These are phyloP conservation scores for Termitomyces sp. DNA, from an alignment of 768 basidiomycete species.

Conservation along the genomic window DNA sequence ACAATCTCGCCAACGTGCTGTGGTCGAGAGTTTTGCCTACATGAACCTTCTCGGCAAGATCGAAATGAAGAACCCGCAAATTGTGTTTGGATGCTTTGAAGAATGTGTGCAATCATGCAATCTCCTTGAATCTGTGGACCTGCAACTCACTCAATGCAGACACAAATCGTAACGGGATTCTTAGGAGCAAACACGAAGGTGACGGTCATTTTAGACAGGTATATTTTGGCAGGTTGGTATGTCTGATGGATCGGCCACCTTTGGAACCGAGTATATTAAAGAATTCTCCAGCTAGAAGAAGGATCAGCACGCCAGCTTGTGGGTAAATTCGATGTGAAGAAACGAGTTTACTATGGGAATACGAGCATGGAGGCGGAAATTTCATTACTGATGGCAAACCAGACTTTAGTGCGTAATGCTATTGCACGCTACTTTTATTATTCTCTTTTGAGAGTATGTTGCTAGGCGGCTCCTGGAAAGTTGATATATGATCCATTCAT, in stretches of 20 bases:
- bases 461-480: constrained; percentile 82
- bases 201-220: constrained; percentile 68
- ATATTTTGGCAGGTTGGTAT: constrained; percentile 87
- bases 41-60: constrained; percentile 83
- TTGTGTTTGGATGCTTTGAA: constrained; percentile 74
- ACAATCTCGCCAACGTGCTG: constrained; percentile 55
- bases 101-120: constrained; percentile 59
- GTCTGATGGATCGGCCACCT: constrained; percentile 20
- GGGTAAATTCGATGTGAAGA: constrained; percentile 80
- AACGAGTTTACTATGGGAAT: constrained; percentile 87
- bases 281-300: constrained; percentile 40
- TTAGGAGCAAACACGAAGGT: constrained; percentile 48
- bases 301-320: constrained; percentile 70
- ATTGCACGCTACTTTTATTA: neutral
- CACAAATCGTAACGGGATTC: constrained; percentile 41
- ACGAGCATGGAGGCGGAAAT: constrained; percentile 98
- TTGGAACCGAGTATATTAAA: neutral
- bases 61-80: constrained; percentile 75
- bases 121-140: neutral
- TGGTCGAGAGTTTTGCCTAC: constrained; percentile 80
- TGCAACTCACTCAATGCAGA: constrained; percentile 30
- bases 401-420: constrained; percentile 64
- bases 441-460: neutral
- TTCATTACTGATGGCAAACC: constrained; percentile 94
- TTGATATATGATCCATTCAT: constrained; percentile 94